Base-by-base conservation (phyloP, 805 yeast species). In the Wickerhamomyces mucosus region DNA sequence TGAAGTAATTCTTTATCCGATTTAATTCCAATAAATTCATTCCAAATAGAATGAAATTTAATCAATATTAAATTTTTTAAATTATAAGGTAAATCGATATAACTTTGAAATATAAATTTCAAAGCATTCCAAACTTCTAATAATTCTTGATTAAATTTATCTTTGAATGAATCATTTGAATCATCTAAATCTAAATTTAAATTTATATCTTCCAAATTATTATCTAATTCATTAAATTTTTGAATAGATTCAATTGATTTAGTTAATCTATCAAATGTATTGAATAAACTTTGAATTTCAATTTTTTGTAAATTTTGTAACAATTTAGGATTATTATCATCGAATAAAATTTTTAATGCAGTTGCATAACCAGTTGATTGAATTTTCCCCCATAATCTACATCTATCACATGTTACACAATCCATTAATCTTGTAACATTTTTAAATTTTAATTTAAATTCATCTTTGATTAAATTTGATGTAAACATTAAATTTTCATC, bases 361-460 rank as follows among this genome's bases (percentile, higher is more conserved):
- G 99, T 92, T 14, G 96, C 99, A 55, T 92, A 92, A 15, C 99
- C 99, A 12, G 92, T 84, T 2, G 95, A 85, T 61, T 92, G 98
- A 19, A 92, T 72, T 56, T 92, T 92, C 8, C 98, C 98, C 99
- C 99, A 92, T 58, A 92, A 65, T 48, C 96, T 72, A 56, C 99
- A 92, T 51, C 96, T 69, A 53, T 92, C 98, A 63, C 99, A 92
- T 23, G 95, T 96, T 25, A 92, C 97, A 61, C 99, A 92, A 55
- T 89, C 96, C 96, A 92, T 92, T 27, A 92, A 75, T 31, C 83
- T 78, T 15, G 94, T 78, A 16, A 92, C 94, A 52, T 92, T 92
- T 50, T 75, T 78, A 56, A 92, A 94, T 32, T 94, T 78, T 23
- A 70, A 58, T 39, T 89, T 71, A 61, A 92, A 88, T 46, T 92